Conservation (phyloP, 768 basidiomycete species). For the Lentinula guzmanii region DNA sequence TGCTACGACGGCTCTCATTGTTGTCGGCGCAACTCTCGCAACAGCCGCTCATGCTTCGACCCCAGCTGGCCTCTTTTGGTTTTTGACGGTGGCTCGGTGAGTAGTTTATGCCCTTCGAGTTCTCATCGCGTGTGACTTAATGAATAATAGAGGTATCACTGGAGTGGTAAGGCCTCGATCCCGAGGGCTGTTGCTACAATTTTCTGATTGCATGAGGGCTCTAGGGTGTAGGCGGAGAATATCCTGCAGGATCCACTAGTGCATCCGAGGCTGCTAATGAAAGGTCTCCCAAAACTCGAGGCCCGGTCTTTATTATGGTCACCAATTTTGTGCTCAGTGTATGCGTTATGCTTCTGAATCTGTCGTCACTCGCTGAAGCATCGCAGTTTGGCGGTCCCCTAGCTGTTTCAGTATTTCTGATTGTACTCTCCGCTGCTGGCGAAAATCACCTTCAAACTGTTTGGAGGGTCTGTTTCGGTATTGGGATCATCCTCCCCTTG, state of each 20-base stretch:
- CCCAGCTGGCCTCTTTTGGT: conserved; percentile 63
- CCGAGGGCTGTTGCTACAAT: not conserved
- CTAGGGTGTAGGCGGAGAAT: conserved; percentile 73
- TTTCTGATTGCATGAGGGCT: not conserved
- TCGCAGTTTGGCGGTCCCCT: conserved; percentile 60
- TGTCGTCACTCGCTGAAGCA: not conserved
- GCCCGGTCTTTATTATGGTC: conserved; percentile 72
- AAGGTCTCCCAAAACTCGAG: conserved; percentile 50
- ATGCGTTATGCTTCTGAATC: conserved; percentile 12
- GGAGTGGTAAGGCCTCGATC: conserved; percentile 40
- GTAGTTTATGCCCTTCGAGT: not conserved
- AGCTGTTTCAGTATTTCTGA: conserved; percentile 59
- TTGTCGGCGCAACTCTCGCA: conserved; percentile 60
- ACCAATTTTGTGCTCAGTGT: conserved; percentile 68
- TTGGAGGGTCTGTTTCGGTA: conserved; percentile 63
- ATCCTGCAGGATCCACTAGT: conserved; percentile 53
- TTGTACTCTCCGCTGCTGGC: conserved; percentile 63
- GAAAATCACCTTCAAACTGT: conserved; percentile 55
- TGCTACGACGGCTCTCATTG: conserved; percentile 61
- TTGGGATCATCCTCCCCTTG: conserved; percentile 57
- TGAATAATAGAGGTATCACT: conserved; percentile 48
- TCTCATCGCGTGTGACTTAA: not conserved
- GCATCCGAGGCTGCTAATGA: conserved; percentile 64
- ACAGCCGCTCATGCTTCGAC: conserved; percentile 64
- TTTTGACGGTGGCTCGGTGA: conserved; percentile 54